A percentile compares a stretch with the other conserved stretches of the same genome.
phyloP scores from a whole-genome alignment of 1,284 basidiomycete genomes.

The Rhodotorula sp. region DNA sequence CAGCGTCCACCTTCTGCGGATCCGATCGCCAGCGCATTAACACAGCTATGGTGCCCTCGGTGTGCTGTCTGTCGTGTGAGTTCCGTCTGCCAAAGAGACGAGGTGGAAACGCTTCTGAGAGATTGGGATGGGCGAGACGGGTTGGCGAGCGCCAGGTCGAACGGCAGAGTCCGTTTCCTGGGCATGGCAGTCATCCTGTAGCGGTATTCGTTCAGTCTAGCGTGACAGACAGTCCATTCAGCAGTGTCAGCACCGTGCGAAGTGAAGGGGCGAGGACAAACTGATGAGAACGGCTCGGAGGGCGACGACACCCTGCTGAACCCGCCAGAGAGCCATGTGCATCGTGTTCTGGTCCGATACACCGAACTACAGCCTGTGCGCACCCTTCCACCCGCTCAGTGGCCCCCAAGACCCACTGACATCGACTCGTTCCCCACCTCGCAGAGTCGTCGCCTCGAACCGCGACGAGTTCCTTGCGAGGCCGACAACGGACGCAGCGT shows the following conservation, averaged over 20 bases:
- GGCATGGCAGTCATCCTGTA: not conserved
- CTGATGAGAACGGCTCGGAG: not conserved
- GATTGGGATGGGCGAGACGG: not conserved
- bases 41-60: conserved; percentile 63
- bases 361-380: conserved; percentile 27
- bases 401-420: not conserved
- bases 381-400: not conserved
- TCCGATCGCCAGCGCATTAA: conserved; percentile 68
- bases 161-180: conserved; percentile 4
- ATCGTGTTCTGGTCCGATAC: conserved; percentile 30
- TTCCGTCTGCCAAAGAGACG: conserved; percentile 3
- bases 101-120: not conserved
- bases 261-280: not conserved
- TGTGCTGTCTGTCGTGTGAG: conserved; percentile 46
- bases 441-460: conserved; percentile 41
- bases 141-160: conserved; percentile 21
- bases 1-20: conserved; percentile 58
- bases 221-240: not conserved
- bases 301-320: too few relatives aligned
- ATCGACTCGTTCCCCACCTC: not conserved
- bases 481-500: conserved; percentile 34
- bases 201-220: not conserved
- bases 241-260: too few relatives aligned
- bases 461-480: conserved; percentile 44
- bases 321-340: conserved; percentile 28